Evolutionary conservation across 1,139 yeast genomes (phyloP), one percentile per base, ranked within the genome.

Genomic region (Yamadazyma dendronema): DNA sequence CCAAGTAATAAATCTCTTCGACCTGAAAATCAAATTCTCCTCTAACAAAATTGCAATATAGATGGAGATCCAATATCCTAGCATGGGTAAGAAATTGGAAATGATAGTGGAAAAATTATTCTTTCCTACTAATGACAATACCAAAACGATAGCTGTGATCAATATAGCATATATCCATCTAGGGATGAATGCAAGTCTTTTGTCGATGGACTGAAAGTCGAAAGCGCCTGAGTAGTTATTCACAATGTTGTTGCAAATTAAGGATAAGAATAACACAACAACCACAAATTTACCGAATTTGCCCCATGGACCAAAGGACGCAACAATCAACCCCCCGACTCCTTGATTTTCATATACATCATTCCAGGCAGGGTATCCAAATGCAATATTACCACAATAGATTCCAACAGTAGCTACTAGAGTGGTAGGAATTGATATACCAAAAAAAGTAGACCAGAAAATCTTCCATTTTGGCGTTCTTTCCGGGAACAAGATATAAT

Each of bases 61-160:
- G 66, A 89, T 86, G 37, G 92, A 80, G 37, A 86, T 77, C 97
- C 97, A 89, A 62, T 89, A 89, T 1, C 96, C 96, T 43, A 89
- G 78, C 96, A 89, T 88, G 8, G 97, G 96, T 49, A 89, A 67
- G 65, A 89, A 89, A 54, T 88, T 89, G n/a, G 89, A 79, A 53
- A 89, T 67, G 44, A 88, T 87, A 3, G 80, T 72, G 32, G 89
- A 73, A 56, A 89, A 84, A 50, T 81, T 79, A 57, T 84, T 67
- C 51, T 87, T 74, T 9, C 97, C 97, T 10, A 79, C 92, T 37
- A 84, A 55, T 1, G 92, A 83, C 56, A 84, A 74, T 1, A 84
- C 79, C 49, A 86, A 67, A 50, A 81, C 83, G 16, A 85, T 64
- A 1, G 70, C 77, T 4, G 90, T 85, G 25, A 84, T 72, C 2